Evolutionary conservation across 148 eudicot species (phyloP), one percentile per base, ranked within the genome.

Genomic region (Pharnaceum exiguum): DNA sequence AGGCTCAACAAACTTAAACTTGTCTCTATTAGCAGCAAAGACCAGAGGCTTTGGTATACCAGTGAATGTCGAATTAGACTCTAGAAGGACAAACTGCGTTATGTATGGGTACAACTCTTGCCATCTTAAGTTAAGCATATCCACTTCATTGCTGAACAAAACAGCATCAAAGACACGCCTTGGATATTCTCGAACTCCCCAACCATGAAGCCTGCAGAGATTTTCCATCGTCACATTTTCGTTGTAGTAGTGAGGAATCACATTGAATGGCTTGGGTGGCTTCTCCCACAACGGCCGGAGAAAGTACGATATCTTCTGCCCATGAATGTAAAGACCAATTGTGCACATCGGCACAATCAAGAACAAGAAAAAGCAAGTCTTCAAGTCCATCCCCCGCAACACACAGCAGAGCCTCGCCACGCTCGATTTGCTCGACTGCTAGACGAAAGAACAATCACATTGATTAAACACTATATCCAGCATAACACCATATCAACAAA

Each of bases 151-250:
- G 57, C 89, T 83, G 57, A 86, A 86, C 33, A 86, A 52, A 22
- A 86, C 89, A 6, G 86, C 95, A 77, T 86, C 95, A 42, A 55
- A 86, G 26, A 83, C 95, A 22, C 89, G 82, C 46, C 95, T 74
- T 15, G 95, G 89, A 36, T 76, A 86, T 52, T 86, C 89, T 7
- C 95, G 95, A 26, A 69, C 82, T 38, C 76, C 75, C 95, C 95
- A 86, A 18, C 95, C 95, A 39, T 86, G 95, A 63, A 83, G 89
- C 43, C 60, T 76, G 45, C 95, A 86, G 0, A 80, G 79, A 66
- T 78, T 77, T 47, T 83, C 86, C 95, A 83, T 83, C 0, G 82
- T 72, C 30, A 81, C 84, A 47, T 81, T 79, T 49, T 81, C 81
- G 17, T 71, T 82, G 70, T 86, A 86, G 56, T 80, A 86, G 39